Base-by-base conservation (phyloP, 306 rosid genomes). In the Acacia melanoxylon region DNA sequence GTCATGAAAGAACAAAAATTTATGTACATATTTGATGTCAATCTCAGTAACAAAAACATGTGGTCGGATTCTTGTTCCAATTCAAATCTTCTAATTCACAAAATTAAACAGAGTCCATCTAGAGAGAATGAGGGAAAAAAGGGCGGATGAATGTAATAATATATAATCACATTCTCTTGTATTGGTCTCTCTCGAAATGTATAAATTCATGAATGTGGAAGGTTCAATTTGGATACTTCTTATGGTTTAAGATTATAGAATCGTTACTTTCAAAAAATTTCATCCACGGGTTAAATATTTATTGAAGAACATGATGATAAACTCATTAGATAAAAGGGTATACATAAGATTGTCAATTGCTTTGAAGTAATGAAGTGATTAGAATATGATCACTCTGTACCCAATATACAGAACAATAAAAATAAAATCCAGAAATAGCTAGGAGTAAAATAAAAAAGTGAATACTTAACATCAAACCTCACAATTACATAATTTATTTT, bases 361-460 rank as follows among this genome's bases (percentile, higher is more conserved):
- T 63, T 63, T 29, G 58, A 73, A 56, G 56, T 71, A 70, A 46
- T 17, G 29, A 75, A 83, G 44, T 40, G 19, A 24, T 59, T 31
- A 62, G 56, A 69, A 72, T 31, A 52, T 48, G 19, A 6, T 37
- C 8, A 37, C 8, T 65, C 45, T 37, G 33, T 17, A 16, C 5
- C 40, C 11, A 68, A 29, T 29, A 66, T 63, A 25, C 27, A 77
- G 44, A 29, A 62, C 22, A 27, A 62, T 19, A 2, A 42, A 72
- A 13, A 62, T 19, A 19, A 54, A 29, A 22, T 81, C 44, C 27
- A 16, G 52, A 62, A 37, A 14, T 35, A 7, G 62, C 11, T 42
- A 76, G 67, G 9, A 76, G 74, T 62, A 41, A 69, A 68, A 61
- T 58, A 25, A 27, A 70, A 69, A 29, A 72, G 45, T 45, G 44